Base-by-base conservation (phyloP, 106 monocot genomes). In the Posidonia australis region DNA sequence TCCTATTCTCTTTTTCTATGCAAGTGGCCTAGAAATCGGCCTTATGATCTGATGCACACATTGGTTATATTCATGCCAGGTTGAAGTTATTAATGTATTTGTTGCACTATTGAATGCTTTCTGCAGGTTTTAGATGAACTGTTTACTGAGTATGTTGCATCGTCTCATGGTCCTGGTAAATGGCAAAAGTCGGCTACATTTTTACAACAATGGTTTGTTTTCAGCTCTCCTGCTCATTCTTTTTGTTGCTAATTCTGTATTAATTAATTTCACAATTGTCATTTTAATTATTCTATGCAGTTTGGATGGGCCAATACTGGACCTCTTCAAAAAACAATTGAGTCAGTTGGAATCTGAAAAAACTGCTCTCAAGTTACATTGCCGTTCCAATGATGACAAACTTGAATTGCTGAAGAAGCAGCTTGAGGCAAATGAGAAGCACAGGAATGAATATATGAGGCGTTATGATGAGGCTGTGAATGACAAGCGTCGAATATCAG, bases 401-500 rank as follows among this genome's bases (percentile, higher is more conserved):
- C 36, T 94, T 55, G 76, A 24, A 54, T 72, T 94, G 68, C 77
- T 90, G 20, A 79, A 78, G 64, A 90, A 74, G 72, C 94, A 94
- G 59, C 70, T 86, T 14, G 90, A 94, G 51, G 72, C 94, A 57
- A 86, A 78, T 72, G 94, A 94, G 73, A 86, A 77, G 58, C 90
- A 90, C 42, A 77, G 82, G 27, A 58, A 70, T 69, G 90, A 94
- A 47, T 90, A 90, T 63, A 64, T 86, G 81, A 82, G 80, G 58
- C 89, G 94, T 21, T 94, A 94, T 46, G 94, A 94, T 64, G 84
- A 94, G 69, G 86, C 87, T 44, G 70, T 90, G 31, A 71, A 67
- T 46, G 94, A 94, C 78, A 94, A 90, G 69, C 75, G 86, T 72
- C 86, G 73, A 65, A 74, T 90, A 43, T 70, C 90, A 1, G 82